A percentile compares a stretch with the other conserved stretches of the same genome.
Conservation (phyloP, 1,284 basidiomycete species). For the Vanrija sp. region DNA sequence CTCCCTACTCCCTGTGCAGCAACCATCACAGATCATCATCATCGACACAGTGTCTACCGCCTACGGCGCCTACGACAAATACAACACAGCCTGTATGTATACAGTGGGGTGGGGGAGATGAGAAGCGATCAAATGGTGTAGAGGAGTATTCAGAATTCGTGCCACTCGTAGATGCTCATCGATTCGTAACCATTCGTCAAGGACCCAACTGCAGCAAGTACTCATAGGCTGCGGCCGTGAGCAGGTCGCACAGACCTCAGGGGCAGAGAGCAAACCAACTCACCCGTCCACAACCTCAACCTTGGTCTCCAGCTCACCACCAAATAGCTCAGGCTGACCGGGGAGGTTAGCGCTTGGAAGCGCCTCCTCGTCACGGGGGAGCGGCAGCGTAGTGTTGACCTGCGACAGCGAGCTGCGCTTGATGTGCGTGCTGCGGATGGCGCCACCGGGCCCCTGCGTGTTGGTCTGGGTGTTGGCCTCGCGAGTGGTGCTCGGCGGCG, state of each 20-base stretch:
- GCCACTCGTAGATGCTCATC: no score
- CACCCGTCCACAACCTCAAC: neutral
- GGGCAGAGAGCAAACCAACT: neutral
- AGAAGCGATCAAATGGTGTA: no score
- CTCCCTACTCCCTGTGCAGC: no score
- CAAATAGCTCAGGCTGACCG: slow-evolving; percentile 11
- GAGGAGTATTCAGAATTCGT: no score
- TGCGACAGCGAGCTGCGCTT: neutral
- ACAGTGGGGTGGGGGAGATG: no score
- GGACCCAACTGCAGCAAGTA: neutral
- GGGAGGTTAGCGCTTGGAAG: slow-evolving; percentile 11
- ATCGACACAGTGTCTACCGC: no score
- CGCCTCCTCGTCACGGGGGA: neutral
- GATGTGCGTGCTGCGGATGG: neutral
- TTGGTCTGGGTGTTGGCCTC: no score
- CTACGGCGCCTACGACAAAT: no score
- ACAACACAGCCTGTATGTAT: no score
- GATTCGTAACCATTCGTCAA: no score
- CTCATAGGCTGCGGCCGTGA: neutral
- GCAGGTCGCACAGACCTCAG: neutral
- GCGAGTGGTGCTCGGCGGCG: no score
- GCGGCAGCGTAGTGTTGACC: neutral
- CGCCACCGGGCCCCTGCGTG: neutral
- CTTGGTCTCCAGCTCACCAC: slow-evolving; percentile 1
- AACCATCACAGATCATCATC: no score